These are phyloP conservation scores for Paecilomyces sp. DNA, from an alignment of 2,329 filamentous ascomycete species.

Conservation along the genomic window DNA sequence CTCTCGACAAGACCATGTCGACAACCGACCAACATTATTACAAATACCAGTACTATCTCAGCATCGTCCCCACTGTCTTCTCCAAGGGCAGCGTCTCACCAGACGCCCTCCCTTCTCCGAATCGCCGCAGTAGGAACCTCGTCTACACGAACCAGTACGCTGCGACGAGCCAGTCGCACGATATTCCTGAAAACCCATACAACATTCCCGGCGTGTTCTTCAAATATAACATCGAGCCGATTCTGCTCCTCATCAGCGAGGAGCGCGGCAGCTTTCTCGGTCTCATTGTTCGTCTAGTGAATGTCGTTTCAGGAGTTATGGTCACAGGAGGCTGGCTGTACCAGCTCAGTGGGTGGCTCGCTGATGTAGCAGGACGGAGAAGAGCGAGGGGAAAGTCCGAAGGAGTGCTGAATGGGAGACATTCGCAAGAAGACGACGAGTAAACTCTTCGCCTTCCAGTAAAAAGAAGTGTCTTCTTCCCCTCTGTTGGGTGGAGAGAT, in stretches of 20 bases:
- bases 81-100: constrained; percentile 44
- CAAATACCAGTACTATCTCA: constrained; percentile 97
- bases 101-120: not conserved
- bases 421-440: constrained; percentile 21
- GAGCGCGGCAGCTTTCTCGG: constrained; percentile 66
- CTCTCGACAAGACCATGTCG: constrained; percentile 85
- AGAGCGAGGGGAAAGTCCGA: constrained; percentile 29
- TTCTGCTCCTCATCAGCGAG: constrained; percentile 79
- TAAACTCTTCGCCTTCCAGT: not conserved
- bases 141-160: constrained; percentile 97
- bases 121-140: constrained; percentile 42
- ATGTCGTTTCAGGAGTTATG: constrained; percentile 82
- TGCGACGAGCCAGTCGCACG: constrained; percentile 77
- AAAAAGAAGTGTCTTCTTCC: too few relatives aligned
- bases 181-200: constrained; percentile 49
- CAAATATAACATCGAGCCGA: constrained; percentile 98
- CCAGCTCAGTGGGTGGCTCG: constrained; percentile 70
- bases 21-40: constrained; percentile 71
- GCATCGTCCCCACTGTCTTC: constrained; percentile 90
- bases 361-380: constrained; percentile 42
- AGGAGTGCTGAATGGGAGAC: constrained; percentile 43
- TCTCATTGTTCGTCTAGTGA: constrained; percentile 76
- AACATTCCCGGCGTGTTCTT: constrained; percentile 86
- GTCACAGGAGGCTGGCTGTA: constrained; percentile 93
- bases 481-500: not conserved